Conservation (phyloP, 2,329 filamentous ascomycete genomes). For the Ophiobolus disseminans region DNA sequence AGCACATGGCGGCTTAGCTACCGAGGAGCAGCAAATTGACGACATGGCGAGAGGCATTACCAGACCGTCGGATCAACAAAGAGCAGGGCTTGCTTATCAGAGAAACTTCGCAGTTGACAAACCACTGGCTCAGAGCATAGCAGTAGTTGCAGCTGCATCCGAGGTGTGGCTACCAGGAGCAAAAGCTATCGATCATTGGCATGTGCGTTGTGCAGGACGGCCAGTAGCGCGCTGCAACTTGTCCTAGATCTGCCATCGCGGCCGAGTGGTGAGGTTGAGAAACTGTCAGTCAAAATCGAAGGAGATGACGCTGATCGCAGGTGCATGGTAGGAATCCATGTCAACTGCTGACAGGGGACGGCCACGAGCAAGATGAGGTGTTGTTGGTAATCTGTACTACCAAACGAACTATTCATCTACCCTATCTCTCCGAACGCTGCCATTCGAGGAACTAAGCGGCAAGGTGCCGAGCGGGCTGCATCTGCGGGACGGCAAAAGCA, state of each 20-base stretch:
- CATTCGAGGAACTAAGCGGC: conserved; percentile 10
- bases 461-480: conserved; percentile 11
- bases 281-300: conserved; percentile 13
- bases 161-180: conserved; percentile 13
- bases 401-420: conserved; percentile 5
- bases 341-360: conserved; percentile 18
- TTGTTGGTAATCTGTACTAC: conserved; percentile 16
- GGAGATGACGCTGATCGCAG: conserved; percentile 19
- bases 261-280: conserved; percentile 19
- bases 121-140: conserved; percentile 16
- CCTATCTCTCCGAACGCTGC: conserved; percentile 27
- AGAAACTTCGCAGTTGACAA: conserved; percentile 24
- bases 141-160: conserved; percentile 16
- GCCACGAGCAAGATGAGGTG: conserved; percentile 24
- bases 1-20: conserved; percentile 37
- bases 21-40: conserved; percentile 37
- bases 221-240: conserved; percentile 19
- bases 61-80: conserved; percentile 28
- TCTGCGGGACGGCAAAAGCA: conserved; percentile 32
- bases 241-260: conserved; percentile 15
- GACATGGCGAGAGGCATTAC: conserved; percentile 34
- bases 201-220: conserved; percentile 22
- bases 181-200: conserved; percentile 17
- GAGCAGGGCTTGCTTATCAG: conserved; percentile 44
- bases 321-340: conserved; percentile 11